Base-by-base conservation (phyloP, 257 asterid genomes). In the Cordia subcordata region DNA sequence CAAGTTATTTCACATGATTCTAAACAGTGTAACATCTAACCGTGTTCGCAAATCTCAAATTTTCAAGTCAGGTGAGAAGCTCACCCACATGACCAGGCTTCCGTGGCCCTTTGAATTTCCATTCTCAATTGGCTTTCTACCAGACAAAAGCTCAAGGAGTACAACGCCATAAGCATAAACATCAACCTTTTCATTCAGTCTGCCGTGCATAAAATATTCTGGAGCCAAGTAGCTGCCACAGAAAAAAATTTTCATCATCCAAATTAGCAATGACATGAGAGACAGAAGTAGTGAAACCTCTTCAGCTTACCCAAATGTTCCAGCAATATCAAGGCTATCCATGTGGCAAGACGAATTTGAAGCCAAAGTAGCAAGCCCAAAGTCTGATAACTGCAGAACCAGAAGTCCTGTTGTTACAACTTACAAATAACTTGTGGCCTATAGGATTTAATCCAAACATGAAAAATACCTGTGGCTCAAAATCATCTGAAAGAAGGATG, bases 161-260 rank as follows among this genome's bases (percentile, higher is more conserved):
- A 91, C 96, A 54, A 91, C 95, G 33, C 98, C 98, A 73, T 82
- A 91, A 58, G 98, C 95, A 71, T 84, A 91, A 57, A 88, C 85
- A 74, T 91, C 98, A 63, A 91, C 75, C 65, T 85, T 84, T 37
- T 88, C 86, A 42, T 70, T 80, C 54, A 84, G 70, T 77, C 84
- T 86, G 55, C 94, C 98, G 55, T 88, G 90, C 86, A 84, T 68
- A 72, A 91, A 75, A 68, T 91, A 85, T 64, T 91, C 98, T 0
- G 98, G 96, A 65, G 98, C 98, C 82, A 92, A 76, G 75, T 88
- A 92, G 71, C 96, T 92, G 85, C 60, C 57, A 78, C 13, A 53
- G 32, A 27, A 54, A 21, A 62, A 18, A 10, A 3, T 14, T 0
- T 18, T 61, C 38, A 71, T 55, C 42, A 60, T 2, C 21, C 51